phyloP scores from a whole-genome alignment of 2,329 filamentous ascomycete genomes.

The Penicillium sp. region DNA sequence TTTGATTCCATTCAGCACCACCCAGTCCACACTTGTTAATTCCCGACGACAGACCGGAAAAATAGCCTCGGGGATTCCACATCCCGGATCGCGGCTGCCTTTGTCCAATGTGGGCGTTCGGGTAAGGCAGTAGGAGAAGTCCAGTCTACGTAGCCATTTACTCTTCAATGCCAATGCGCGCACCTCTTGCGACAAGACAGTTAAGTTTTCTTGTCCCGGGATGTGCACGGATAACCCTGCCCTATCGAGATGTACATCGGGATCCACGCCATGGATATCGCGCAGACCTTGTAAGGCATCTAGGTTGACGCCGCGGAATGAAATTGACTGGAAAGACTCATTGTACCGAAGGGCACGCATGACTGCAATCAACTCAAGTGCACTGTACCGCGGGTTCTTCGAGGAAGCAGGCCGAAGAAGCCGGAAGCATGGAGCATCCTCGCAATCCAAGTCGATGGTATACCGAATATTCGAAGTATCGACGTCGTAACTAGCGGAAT shows the following conservation, averaged over 20 bases:
- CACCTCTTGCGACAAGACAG: conserved; percentile 63
- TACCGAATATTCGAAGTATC: conserved; percentile 64
- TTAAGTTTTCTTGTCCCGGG: conserved; percentile 51
- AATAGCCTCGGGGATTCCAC: conserved; percentile 64
- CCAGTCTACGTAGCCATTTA: conserved; percentile 56
- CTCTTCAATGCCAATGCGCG: conserved; percentile 63
- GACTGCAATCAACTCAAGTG: conserved; percentile 63
- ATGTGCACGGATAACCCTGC: conserved; percentile 52
- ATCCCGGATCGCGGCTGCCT: conserved; percentile 55
- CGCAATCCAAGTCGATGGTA: conserved; percentile 55
- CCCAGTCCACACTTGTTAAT: conserved; percentile 66
- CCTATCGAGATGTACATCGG: conserved; percentile 57
- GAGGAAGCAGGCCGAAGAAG: conserved; percentile 53
- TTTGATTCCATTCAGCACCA: conserved; percentile 62
- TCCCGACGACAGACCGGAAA: conserved; percentile 63
- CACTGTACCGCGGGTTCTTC: conserved; percentile 51
- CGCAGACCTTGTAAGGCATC: conserved; percentile 58
- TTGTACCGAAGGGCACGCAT: conserved; percentile 66
- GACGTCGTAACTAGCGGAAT: conserved; percentile 63
- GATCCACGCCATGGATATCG: conserved; percentile 57
- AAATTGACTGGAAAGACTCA: conserved; percentile 62
- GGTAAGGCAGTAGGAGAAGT: conserved; percentile 60
- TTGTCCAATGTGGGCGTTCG: conserved; percentile 49
- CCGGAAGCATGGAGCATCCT: conserved; percentile 63
- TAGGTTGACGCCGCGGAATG: conserved; percentile 60